These are phyloP conservation scores for Fraxinus xanthoxyloides DNA, from an alignment of 305 asterid genomes.

Conservation along the genomic window DNA sequence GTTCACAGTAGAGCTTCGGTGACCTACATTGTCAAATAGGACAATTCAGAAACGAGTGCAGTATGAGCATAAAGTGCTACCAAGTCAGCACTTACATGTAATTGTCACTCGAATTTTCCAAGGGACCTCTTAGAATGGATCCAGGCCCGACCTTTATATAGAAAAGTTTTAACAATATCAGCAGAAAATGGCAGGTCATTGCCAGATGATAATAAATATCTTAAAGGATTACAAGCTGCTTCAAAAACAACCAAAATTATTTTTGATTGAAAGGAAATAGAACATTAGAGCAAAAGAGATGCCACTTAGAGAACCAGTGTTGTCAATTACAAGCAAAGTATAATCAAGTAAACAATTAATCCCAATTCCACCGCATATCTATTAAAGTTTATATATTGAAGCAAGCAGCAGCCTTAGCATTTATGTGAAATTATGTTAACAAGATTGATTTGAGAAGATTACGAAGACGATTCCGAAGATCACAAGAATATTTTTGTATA, in stretches of 20 bases:
- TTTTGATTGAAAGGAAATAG: neutral
- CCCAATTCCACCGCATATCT: neutral
- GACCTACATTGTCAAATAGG: slow-evolving; percentile 35
- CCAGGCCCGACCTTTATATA: slow-evolving; percentile 77
- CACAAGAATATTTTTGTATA: too few species aligned
- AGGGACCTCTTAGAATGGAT: slow-evolving; percentile 70
- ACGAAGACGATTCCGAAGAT: too few species aligned
- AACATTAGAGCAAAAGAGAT: neutral
- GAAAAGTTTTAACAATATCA: slow-evolving; percentile 25
- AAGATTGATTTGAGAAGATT: too few species aligned
- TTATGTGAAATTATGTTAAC: neutral
- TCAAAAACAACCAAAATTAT: neutral
- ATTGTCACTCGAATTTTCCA: slow-evolving; percentile 55
- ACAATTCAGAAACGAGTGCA: slow-evolving; percentile 14
- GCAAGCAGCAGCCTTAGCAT: neutral
- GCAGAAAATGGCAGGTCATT: slow-evolving; percentile 16
- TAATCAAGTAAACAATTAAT: neutral
- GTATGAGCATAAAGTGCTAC: slow-evolving; percentile 9
- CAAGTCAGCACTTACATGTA: slow-evolving; percentile 43
- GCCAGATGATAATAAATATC: slow-evolving; percentile 12
- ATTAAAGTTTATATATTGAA: neutral
- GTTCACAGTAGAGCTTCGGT: slow-evolving; percentile 54
- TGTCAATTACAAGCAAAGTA: neutral
- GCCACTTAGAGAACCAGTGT: neutral
- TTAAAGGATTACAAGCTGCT: slow-evolving; percentile 16